Conservation (phyloP, 2,329 filamentous ascomycete species). For the Cordyceps tenuipes region DNA sequence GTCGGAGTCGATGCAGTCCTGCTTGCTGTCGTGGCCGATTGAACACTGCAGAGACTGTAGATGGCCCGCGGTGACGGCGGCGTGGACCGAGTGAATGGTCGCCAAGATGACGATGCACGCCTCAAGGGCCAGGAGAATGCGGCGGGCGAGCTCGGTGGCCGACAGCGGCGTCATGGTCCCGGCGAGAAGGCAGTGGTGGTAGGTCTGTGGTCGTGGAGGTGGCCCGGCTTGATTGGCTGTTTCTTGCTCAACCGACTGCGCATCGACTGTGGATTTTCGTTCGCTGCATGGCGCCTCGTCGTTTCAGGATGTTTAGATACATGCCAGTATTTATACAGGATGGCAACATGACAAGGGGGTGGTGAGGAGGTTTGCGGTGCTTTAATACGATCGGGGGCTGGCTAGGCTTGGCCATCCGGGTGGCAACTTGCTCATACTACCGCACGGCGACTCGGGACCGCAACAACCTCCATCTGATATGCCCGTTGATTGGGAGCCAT, state of each 20-base stretch:
- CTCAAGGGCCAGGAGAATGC: not conserved
- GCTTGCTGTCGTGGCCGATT: not conserved
- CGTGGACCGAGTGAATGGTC: not conserved
- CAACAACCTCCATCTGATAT: not conserved
- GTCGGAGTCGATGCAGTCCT: not conserved
- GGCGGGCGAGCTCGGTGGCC: not conserved
- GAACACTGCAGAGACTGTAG: slow-evolving; percentile 2
- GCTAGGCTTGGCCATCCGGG: slow-evolving; percentile 5
- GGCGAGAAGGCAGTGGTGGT: not conserved
- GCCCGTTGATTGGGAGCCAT: not conserved
- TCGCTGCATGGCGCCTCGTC: slow-evolving; percentile 1
- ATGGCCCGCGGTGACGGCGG: not conserved
- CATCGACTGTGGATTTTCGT: not conserved
- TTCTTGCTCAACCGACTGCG: not conserved
- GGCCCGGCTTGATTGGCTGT: not conserved
- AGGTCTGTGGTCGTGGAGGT: not conserved
- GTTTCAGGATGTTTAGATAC: not conserved
- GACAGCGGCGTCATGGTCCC: not conserved
- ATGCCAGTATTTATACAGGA: slow-evolving; percentile 7
- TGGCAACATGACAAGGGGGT: not conserved
- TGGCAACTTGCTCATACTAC: slow-evolving; percentile 29
- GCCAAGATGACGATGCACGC: not conserved
- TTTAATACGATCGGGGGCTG: slow-evolving; percentile 6
- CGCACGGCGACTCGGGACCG: not conserved
- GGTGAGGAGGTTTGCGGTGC: slow-evolving; percentile 8